Evolutionary conservation across 2,329 filamentous ascomycete species (phyloP), one percentile per base, ranked within the genome.

Genomic region (Leptographium lundbergii): DNA sequence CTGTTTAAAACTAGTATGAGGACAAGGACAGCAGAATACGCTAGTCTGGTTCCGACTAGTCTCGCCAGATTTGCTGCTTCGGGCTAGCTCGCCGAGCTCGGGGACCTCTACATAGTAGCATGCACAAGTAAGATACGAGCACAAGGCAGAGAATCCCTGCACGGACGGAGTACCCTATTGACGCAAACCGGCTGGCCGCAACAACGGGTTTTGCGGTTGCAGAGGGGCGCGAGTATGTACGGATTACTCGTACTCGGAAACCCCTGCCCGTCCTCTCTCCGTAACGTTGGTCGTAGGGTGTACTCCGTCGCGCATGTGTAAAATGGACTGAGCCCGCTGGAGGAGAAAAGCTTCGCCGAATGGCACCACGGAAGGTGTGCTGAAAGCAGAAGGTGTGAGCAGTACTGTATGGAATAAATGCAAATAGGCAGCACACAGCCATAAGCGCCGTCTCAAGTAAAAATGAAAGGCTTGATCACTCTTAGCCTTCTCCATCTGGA

Each of bases 61-160:
- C 54, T 59, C 58, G 58, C 48, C 45, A 59, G 54, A 57, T 32
- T 50, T 59, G 14, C 58, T 34, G 14, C 9, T 53, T 56, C 1
- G 48, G 58, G 3, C 19, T 29, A 22, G 19, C 5, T 48, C 54
- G 34, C 36, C 54, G 54, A 52, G 22, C 19, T 56, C 58, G 58
- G 54, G 22, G 52, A 59, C 57, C 45, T 27, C 9, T n/a, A n/a
- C n/a, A n/a, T n/a, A n/a, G 4, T 11, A 11, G 1, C 7, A 9
- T 9, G 34, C 19, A 27, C 39, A 34, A 34, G 32, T 17, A 17
- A n/a, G n/a, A n/a, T n/a, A n/a, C n/a, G n/a, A n/a, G n/a, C n/a
- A n/a, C n/a, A n/a, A n/a, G n/a, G n/a, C n/a, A 17, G 14, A 17
- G 34, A 36, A 13, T 7, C 34, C 34, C 34, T 42, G 39, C 17